Conservation (phyloP, 345 rosid genomes). For the Lepidium sativum region DNA sequence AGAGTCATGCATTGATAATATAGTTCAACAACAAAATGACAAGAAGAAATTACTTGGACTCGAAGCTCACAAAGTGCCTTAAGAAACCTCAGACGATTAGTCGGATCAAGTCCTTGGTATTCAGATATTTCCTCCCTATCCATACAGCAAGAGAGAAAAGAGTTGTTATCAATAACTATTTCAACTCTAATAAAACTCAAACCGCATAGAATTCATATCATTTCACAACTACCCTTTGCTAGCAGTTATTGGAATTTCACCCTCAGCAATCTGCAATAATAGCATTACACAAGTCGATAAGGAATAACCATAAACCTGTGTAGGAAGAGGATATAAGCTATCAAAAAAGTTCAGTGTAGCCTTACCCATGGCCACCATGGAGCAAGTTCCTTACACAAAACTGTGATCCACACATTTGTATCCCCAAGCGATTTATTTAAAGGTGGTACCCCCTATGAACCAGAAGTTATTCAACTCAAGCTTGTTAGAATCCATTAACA, state of each 20-base stretch:
- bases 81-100: conserved; percentile 46
- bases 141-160: conserved; percentile 18
- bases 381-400: conserved; percentile 61
- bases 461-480: no score
- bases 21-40: not conserved
- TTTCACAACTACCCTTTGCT: conserved; percentile 45
- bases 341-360: not conserved
- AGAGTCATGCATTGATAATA: not conserved
- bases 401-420: conserved; percentile 70
- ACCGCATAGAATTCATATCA: not conserved
- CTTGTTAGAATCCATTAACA: not conserved
- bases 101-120: conserved; percentile 58
- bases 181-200: not conserved
- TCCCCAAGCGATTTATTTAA: conserved; percentile 41
- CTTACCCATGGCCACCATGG: conserved; percentile 88
- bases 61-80: conserved; percentile 91
- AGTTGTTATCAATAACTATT: not conserved
- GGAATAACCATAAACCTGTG: not conserved
- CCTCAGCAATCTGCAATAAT: conserved; percentile 64
- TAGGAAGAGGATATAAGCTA: not conserved
- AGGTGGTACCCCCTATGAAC: conserved; percentile 56
- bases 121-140: conserved; percentile 53
- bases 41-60: conserved; percentile 40
- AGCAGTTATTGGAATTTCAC: conserved; percentile 52
- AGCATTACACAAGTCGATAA: not conserved